Conservation (phyloP, 805 yeast species). For the Candida hungchunana region DNA sequence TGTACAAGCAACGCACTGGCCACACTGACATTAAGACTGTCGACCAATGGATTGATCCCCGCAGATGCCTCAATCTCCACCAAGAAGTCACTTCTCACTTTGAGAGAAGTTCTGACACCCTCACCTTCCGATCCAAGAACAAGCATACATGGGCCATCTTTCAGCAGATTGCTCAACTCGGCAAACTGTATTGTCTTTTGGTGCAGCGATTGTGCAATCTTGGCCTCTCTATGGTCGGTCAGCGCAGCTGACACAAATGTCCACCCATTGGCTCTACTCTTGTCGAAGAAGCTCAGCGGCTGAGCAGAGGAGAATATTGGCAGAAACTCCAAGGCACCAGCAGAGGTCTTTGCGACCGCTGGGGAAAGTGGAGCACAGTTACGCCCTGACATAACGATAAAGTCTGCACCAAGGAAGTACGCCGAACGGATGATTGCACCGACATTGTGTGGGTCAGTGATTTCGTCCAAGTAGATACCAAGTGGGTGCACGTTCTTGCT, state of each 20-base stretch:
- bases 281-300: slow-evolving; percentile 59
- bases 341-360: slow-evolving; percentile 72
- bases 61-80: slow-evolving; percentile 34
- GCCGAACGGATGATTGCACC: slow-evolving; percentile 83
- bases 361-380: slow-evolving; percentile 77
- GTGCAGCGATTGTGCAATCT: slow-evolving; percentile 25
- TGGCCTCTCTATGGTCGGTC: slow-evolving; percentile 26
- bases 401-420: slow-evolving; percentile 78
- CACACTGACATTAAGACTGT: slow-evolving; percentile 85
- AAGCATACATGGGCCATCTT: slow-evolving; percentile 55
- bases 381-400: slow-evolving; percentile 61
- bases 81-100: slow-evolving; percentile 49
- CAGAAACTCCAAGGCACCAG: slow-evolving; percentile 78
- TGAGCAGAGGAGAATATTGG: slow-evolving; percentile 54
- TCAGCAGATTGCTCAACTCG: slow-evolving; percentile 42
- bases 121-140: slow-evolving; percentile 84
- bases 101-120: slow-evolving; percentile 69
- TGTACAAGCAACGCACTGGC: slow-evolving; percentile 70
- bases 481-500: slow-evolving; percentile 45
- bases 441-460: slow-evolving; percentile 82
- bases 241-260: slow-evolving; percentile 58
- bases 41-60: slow-evolving; percentile 41
- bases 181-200: slow-evolving; percentile 35
- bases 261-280: slow-evolving; percentile 60
- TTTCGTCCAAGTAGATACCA: slow-evolving; percentile 72